These are phyloP conservation scores for Saturnispora quitensis DNA, from an alignment of 805 yeast species.

Conservation along the genomic window DNA sequence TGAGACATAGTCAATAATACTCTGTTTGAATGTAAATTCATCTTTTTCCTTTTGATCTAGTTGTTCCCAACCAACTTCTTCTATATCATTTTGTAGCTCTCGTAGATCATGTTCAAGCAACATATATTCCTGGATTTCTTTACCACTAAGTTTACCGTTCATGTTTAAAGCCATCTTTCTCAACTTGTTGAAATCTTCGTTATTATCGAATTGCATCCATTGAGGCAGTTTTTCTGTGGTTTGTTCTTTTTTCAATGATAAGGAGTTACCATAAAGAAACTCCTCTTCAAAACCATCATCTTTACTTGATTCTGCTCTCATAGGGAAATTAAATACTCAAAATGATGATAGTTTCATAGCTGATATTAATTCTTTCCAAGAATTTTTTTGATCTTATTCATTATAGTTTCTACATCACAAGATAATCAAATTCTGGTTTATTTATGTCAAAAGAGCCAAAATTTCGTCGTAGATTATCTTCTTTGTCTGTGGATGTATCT, in stretches of 20 bases:
- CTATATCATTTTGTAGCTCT: conserved; percentile 40
- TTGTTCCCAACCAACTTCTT: conserved; percentile 44
- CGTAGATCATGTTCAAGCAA: conserved; percentile 38
- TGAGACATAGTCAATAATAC: conserved; percentile 36
- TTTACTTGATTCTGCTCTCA: background rate
- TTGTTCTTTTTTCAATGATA: background rate
- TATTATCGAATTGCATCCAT: conserved; percentile 6
- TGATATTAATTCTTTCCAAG: background rate
- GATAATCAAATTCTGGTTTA: background rate
- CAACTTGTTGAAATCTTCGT: conserved; percentile 23
- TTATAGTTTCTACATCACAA: background rate
- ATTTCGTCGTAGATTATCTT: conserved; percentile 3
- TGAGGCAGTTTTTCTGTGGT: background rate
- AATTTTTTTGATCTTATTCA: background rate
- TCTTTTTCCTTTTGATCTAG: conserved; percentile 39
- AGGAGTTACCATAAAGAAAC: conserved; percentile 1
- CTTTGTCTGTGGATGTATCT: conserved; percentile 10
- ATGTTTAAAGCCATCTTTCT: conserved; percentile 24
- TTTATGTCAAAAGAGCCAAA: background rate
- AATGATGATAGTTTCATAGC: background rate
- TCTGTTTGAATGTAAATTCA: conserved; percentile 44
- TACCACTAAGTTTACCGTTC: conserved; percentile 40
- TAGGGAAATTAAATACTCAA: background rate
- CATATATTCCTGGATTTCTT: conserved; percentile 37
- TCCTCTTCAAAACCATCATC: background rate